Percentiles rank a stretch among this genome's conserved stretches.
Evolutionary conservation across 352 stramenopile species (phyloP).

Genomic region (Hyaloperonospora arabidopsidis): DNA sequence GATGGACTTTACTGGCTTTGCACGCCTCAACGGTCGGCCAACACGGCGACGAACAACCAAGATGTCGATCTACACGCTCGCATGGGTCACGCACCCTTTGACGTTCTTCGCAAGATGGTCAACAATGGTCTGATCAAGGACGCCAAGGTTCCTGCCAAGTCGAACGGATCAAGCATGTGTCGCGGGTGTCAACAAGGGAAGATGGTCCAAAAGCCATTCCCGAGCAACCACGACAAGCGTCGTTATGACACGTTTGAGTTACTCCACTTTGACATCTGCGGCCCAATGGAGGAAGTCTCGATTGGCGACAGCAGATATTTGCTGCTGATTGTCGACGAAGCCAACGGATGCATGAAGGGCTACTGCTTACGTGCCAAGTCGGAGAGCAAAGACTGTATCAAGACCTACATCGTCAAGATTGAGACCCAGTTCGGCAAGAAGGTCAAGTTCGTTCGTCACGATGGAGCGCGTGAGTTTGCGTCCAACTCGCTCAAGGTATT

Average conservation of each 20-base stretch:
- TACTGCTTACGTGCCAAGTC: neutral
- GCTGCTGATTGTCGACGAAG: neutral
- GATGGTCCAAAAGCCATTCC: neutral
- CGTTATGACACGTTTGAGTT: neutral
- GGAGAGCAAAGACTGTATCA: neutral
- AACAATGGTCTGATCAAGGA: neutral
- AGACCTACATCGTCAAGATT: neutral
- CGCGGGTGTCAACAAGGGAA: neutral
- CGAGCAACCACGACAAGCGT: neutral
- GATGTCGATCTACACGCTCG: neutral
- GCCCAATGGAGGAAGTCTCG: neutral
- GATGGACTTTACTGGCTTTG: too few relatives aligned
- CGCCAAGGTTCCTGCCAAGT: neutral
- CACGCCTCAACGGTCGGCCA: too few relatives aligned
- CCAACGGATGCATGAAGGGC: too few relatives aligned
- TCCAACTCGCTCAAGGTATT: too few relatives aligned
- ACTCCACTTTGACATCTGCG: neutral
- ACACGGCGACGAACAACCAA: neutral
- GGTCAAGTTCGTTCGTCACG: neutral
- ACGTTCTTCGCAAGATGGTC: too few relatives aligned
- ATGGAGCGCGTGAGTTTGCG: too few relatives aligned
- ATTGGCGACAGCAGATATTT: neutral
- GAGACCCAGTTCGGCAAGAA: conserved; percentile 1
- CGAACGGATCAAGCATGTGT: neutral
- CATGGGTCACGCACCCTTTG: neutral